These are phyloP conservation scores for Metarhizium rileyi DNA, from an alignment of 2,329 filamentous ascomycete genomes.

Conservation along the genomic window DNA sequence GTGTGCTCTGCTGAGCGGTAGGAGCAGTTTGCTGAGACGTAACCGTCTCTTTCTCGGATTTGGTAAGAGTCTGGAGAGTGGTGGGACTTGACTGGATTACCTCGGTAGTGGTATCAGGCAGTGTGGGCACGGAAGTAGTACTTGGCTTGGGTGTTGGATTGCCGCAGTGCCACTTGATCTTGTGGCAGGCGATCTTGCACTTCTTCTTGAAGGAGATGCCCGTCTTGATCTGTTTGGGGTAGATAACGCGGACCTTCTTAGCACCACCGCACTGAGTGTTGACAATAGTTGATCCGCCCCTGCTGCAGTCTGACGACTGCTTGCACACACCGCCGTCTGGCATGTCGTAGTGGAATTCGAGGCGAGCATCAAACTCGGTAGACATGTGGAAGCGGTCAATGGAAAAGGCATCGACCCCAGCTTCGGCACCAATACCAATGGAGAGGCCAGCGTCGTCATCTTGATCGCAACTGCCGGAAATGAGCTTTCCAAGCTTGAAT, in stretches of 20 bases:
- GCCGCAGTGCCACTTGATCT: conserved; percentile 55
- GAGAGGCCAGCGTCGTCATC: conserved; percentile 42
- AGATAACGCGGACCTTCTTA: conserved; percentile 65
- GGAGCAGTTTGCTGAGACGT: background rate
- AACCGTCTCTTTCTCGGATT: background rate
- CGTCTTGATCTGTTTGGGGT: conserved; percentile 44
- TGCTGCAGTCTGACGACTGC: conserved; percentile 59
- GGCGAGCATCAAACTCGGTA: conserved; percentile 63
- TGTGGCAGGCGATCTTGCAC: conserved; percentile 48
- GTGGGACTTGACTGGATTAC: conserved; percentile 7
- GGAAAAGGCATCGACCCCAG: conserved; percentile 49
- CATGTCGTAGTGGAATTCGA: conserved; percentile 86
- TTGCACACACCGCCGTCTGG: conserved; percentile 73
- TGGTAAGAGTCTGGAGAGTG: background rate
- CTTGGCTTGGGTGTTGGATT: conserved; percentile 13
- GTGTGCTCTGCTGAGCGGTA: conserved; percentile 4
- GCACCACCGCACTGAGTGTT: conserved; percentile 93
- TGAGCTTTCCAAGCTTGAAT: conserved; percentile 42
- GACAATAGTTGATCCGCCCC: conserved; percentile 57
- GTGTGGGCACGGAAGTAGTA: background rate
- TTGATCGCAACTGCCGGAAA: conserved; percentile 42
- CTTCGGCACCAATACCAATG: conserved; percentile 40
- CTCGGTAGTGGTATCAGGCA: background rate
- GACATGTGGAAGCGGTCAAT: conserved; percentile 65
- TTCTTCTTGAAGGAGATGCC: conserved; percentile 30